Evolutionary conservation across 768 basidiomycete species (phyloP).

Genomic region (Myochromella boudieri): DNA sequence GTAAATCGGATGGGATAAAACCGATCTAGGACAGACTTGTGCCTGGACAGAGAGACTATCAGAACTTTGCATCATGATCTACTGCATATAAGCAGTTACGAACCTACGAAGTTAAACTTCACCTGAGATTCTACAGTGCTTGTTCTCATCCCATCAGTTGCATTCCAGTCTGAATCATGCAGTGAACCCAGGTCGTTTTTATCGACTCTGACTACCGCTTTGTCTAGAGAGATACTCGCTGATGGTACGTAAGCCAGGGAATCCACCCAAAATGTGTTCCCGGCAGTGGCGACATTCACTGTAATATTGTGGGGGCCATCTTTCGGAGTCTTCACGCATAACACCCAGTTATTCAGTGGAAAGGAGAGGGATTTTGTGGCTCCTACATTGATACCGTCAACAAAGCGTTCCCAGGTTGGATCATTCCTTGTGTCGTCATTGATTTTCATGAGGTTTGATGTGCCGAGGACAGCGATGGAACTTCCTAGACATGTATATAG

Average conservation of each 20-base stretch:
- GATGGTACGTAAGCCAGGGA: conserved; percentile 24
- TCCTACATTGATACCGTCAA: conserved; percentile 22
- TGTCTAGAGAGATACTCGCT: not conserved
- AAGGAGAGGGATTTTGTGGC: conserved; percentile 6
- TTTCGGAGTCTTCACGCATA: conserved; percentile 19
- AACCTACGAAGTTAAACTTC: conserved; percentile 10
- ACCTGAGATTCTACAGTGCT: conserved; percentile 2
- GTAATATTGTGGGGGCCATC: conserved; percentile 23
- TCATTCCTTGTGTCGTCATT: conserved; percentile 12
- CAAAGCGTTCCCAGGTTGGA: conserved; percentile 26
- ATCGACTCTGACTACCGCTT: conserved; percentile 6
- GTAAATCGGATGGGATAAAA: too few relatives aligned
- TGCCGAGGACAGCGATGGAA: conserved; percentile 20
- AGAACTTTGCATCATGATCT: too few relatives aligned
- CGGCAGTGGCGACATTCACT: conserved; percentile 18
- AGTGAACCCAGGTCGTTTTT: conserved; percentile 2
- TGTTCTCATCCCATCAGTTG: conserved; percentile 1
- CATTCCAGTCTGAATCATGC: conserved; percentile 1
- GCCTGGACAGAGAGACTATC: too few relatives aligned
- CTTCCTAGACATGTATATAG: conserved; percentile 7
- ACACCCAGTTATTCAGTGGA: conserved; percentile 18
- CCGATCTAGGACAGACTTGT: too few relatives aligned
- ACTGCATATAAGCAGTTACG: too few relatives aligned
- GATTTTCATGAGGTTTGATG: conserved; percentile 13
- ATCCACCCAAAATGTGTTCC: conserved; percentile 30